Evolutionary conservation across 2,329 filamentous ascomycete genomes (phyloP).

Genomic region (Cladosporium halotolerans): DNA sequence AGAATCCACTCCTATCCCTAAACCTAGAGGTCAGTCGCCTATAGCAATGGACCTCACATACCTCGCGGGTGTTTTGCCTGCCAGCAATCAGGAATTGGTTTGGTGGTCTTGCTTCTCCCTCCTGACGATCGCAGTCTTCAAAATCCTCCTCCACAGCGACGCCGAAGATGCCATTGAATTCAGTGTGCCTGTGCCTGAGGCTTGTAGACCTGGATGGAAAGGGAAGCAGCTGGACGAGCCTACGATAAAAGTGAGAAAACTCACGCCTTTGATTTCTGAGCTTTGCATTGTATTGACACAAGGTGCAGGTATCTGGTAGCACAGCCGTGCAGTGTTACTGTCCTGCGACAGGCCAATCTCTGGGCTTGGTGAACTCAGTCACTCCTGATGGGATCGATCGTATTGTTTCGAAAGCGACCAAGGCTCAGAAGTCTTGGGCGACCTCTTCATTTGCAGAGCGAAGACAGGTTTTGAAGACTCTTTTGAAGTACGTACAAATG

Average conservation of each 20-base stretch:
- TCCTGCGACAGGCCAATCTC: conserved; percentile 78
- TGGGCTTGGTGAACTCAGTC: conserved; percentile 72
- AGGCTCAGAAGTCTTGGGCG: conserved; percentile 72
- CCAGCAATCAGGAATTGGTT: conserved; percentile 4
- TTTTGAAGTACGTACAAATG: conserved; percentile 53
- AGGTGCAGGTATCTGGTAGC: conserved; percentile 45
- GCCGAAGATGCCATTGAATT: conserved; percentile 21
- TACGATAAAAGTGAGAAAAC: conserved; percentile 48
- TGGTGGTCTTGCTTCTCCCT: conserved; percentile 8
- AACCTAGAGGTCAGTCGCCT: too few relatives aligned
- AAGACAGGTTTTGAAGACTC: conserved; percentile 69
- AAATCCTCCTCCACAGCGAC: conserved; percentile 2
- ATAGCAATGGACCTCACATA: conserved; percentile 5
- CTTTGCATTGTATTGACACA: too few relatives aligned
- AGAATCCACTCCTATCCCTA: too few relatives aligned
- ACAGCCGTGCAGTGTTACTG: conserved; percentile 76
- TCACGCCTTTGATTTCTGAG: too few relatives aligned
- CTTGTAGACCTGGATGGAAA: conserved; percentile 49
- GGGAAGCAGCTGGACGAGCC: conserved; percentile 54
- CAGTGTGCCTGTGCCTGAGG: conserved; percentile 50
- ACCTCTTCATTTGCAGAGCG: conserved; percentile 71
- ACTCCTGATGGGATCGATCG: conserved; percentile 72
- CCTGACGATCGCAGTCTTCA: neutral
- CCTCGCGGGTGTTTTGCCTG: conserved; percentile 1
- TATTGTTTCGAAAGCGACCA: conserved; percentile 64